Percentiles rank a stretch among this genome's conserved stretches.
phyloP scores from a whole-genome alignment of 129 eudicot species.

The Flaveria ramosissima region DNA sequence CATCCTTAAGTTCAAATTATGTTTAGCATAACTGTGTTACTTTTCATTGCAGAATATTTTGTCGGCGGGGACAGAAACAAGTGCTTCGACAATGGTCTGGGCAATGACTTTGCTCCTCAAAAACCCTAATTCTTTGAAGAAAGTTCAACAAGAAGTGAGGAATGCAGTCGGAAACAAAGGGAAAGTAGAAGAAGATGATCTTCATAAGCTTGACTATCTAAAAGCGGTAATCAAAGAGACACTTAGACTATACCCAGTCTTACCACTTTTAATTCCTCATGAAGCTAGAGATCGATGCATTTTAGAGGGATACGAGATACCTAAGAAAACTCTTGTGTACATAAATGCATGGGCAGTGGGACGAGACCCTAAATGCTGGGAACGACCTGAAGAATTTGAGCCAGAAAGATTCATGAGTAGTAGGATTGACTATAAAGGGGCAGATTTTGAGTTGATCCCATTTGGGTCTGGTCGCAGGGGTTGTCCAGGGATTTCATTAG shows the following conservation, averaged over 20 bases:
- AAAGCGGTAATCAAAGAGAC: constrained; percentile 41
- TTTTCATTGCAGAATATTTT: too few species aligned
- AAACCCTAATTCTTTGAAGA: background rate
- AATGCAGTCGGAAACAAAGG: too few species aligned
- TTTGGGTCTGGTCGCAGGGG: constrained; percentile 46
- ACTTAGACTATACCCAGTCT: constrained; percentile 31
- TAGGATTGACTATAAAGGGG: constrained; percentile 36
- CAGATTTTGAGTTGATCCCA: constrained; percentile 31
- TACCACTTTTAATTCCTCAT: constrained; percentile 36
- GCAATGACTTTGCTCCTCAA: background rate
- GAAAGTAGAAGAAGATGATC: constrained; percentile 19
- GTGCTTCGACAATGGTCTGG: constrained; percentile 31
- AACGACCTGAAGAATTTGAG: constrained; percentile 34
- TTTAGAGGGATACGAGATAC: constrained; percentile 29
- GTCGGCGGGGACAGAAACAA: too few species aligned
- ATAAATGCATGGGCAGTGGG: constrained; percentile 46
- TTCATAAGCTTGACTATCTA: constrained; percentile 28
- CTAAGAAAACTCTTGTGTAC: constrained; percentile 32
- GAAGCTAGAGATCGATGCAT: constrained; percentile 27
- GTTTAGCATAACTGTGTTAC: too few species aligned
- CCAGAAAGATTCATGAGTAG: constrained; percentile 43
- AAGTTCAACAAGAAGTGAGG: too few species aligned
- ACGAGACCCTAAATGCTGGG: constrained; percentile 44
- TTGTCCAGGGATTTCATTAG: constrained; percentile 40
- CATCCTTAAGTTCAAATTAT: too few species aligned